Evolutionary conservation across 2,329 filamentous ascomycete genomes (phyloP), one percentile per base, ranked within the genome.

Genomic region (Aspergillus pseudoviridinutans): DNA sequence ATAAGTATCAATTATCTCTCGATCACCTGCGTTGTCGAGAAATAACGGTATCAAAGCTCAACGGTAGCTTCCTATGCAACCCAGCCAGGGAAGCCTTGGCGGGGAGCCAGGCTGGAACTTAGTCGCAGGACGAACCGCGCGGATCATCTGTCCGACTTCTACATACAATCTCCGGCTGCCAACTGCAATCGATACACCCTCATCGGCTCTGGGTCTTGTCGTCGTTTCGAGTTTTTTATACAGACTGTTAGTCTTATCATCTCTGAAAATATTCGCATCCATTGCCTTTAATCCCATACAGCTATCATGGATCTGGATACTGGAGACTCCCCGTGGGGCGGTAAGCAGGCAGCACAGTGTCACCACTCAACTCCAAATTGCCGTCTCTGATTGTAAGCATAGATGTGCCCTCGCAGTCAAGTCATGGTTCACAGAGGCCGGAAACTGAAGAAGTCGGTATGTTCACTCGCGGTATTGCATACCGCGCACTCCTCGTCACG

Each of bases 271-370:
- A 46, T 20, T 22, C 22, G 8, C 42, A 24, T 9, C 22, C 22
- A 46, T 46, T 22, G 44, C 5, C 24, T 14, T 50, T 42, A 54
- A 29, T 24, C 42, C n/a, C 49, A 44, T 28, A 50, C 50, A 12
- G 49, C 41, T 51, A 44, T 53, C 61, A 77, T 77, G 75, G 75
- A 77, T 68, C 61, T 78, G 58, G 75, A 76, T 55, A 64, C 69
- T 59, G 74, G 74, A 53, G 78, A 80, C 68, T 80, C 78, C 59
- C 78, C 78, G 54, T 80, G 78, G 78, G 78, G 76, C 66, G 78
- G 78, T 80, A 73, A 62, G 74, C 63, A 64, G 65, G 64, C 67
- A 68, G 56, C 60, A 64, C 57, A 17, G 32, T 56, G 64, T 60
- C 60, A 61, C 60, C 65, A 61, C 64, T 61, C 60, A 20, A 46